phyloP scores from a whole-genome alignment of 2,329 filamentous ascomycete genomes.

The Boeremia exigua region DNA sequence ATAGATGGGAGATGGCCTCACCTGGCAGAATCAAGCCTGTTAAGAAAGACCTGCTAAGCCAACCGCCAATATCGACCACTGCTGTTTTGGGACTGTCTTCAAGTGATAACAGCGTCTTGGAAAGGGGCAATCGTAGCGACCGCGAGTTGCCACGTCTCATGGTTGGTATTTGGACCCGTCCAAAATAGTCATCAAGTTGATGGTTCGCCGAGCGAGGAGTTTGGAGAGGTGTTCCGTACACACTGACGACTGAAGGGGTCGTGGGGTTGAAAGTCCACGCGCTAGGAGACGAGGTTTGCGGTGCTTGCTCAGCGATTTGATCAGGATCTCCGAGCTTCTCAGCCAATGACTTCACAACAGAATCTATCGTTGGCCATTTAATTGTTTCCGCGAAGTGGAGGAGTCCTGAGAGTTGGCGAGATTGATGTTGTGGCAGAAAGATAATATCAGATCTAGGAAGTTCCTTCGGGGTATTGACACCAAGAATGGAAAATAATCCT shows the following conservation, averaged over 20 bases:
- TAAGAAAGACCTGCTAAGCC: constrained; percentile 63
- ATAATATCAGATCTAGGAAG: constrained; percentile 34
- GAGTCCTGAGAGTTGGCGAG: constrained; percentile 57
- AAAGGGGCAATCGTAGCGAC: constrained; percentile 41
- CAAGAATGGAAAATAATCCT: constrained; percentile 39
- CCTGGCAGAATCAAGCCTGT: constrained; percentile 63
- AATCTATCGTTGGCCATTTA: constrained; percentile 56
- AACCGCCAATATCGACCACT: constrained; percentile 53
- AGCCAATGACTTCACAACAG: constrained; percentile 46
- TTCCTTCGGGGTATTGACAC: constrained; percentile 27
- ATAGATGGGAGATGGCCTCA: constrained; percentile 58
- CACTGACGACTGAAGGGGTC: constrained; percentile 41
- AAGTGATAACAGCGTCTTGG: constrained; percentile 22
- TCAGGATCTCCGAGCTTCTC: constrained; percentile 43
- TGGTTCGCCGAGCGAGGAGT: constrained; percentile 41
- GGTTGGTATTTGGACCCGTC: constrained; percentile 33
- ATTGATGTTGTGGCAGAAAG: constrained; percentile 44
- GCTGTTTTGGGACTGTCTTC: constrained; percentile 20
- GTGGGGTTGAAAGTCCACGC: constrained; percentile 33
- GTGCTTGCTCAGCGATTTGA: constrained; percentile 15
- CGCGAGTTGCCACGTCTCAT: constrained; percentile 36
- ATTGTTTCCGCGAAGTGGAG: constrained; percentile 58
- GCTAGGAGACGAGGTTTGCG: constrained; percentile 26
- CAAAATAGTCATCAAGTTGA: constrained; percentile 45
- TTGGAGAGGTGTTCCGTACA: constrained; percentile 48